phyloP scores from a whole-genome alignment of 106 monocot species.

The Dendrobium nobile region DNA sequence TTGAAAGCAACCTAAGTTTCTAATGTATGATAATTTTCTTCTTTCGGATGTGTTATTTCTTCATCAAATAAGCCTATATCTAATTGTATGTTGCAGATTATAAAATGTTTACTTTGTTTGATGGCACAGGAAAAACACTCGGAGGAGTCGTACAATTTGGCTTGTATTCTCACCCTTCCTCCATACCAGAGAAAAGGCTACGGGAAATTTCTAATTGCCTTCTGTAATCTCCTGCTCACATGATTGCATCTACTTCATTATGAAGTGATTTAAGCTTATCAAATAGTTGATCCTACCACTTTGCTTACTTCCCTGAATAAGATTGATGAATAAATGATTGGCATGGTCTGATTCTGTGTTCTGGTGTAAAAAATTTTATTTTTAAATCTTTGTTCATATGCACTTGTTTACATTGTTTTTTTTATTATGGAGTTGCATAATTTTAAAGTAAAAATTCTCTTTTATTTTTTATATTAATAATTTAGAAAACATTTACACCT shows the following conservation, averaged over 20 bases:
- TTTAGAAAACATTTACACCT: not conserved
- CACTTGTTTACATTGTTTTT: too few species aligned
- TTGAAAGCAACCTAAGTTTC: not conserved
- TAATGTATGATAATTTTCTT: not conserved
- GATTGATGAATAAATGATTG: too few species aligned
- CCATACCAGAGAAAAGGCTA: conserved; percentile 99
- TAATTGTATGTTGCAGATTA: not conserved
- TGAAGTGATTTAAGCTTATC: too few species aligned
- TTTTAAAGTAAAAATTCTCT: not conserved
- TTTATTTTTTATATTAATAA: not conserved
- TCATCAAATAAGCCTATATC: too few species aligned
- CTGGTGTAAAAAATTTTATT: not conserved
- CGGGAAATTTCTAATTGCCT: conserved; percentile 96
- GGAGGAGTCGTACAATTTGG: conserved; percentile 95
- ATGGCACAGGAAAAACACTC: conserved; percentile 87
- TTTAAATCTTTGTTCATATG: not conserved
- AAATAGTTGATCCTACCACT: too few species aligned
- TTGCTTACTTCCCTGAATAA: too few species aligned
- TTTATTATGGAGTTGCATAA: not conserved
- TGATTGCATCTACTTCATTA: not conserved
- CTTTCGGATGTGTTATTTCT: too few species aligned
- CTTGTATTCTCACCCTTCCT: conserved; percentile 95
- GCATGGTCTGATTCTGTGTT: too few species aligned
- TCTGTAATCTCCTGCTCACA: conserved; percentile 50
- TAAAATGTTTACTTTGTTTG: not conserved